Evolutionary conservation across 2,329 filamentous ascomycete genomes (phyloP).

Genomic region (Pezicula rhizophila): DNA sequence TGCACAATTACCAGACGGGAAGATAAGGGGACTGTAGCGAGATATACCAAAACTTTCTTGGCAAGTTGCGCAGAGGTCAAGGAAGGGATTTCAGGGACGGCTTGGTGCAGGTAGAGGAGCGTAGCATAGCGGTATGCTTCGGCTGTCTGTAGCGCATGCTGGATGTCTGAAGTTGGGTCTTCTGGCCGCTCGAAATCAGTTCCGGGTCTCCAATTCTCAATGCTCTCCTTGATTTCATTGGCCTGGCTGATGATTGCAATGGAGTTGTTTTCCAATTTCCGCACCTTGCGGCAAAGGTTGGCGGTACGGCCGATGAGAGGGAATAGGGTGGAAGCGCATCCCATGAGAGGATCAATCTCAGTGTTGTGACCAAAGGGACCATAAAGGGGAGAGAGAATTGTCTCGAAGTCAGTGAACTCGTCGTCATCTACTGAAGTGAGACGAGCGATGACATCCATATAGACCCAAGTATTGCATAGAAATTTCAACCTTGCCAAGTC

Average conservation of each 20-base stretch:
- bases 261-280: slow-evolving; percentile 44
- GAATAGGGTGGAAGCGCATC: slow-evolving; percentile 61
- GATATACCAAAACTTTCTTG: slow-evolving; percentile 52
- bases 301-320: slow-evolving; percentile 62
- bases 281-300: slow-evolving; percentile 57
- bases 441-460: slow-evolving; percentile 67
- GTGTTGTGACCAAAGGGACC: slow-evolving; percentile 32
- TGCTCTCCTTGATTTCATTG: slow-evolving; percentile 51
- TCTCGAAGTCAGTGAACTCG: slow-evolving; percentile 47
- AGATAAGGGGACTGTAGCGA: slow-evolving; percentile 57
- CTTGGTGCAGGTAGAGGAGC: slow-evolving; percentile 60
- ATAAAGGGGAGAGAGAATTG: slow-evolving; percentile 34
- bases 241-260: slow-evolving; percentile 56
- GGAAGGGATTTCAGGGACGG: slow-evolving; percentile 62
- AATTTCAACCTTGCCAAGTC: slow-evolving; percentile 55
- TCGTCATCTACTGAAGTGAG: slow-evolving; percentile 51
- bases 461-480: slow-evolving; percentile 67
- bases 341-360: slow-evolving; percentile 66
- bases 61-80: slow-evolving; percentile 51
- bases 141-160: slow-evolving; percentile 60
- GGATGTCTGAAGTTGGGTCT: slow-evolving; percentile 55
- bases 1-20: slow-evolving; percentile 62
- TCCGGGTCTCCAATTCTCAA: slow-evolving; percentile 53
- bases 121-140: slow-evolving; percentile 63
- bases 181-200: slow-evolving; percentile 52